A percentile compares a stretch with the other conserved stretches of the same genome.
These are phyloP conservation scores for Marasmius tenuissimus DNA, from an alignment of 1,284 basidiomycete species.

Conservation along the genomic window DNA sequence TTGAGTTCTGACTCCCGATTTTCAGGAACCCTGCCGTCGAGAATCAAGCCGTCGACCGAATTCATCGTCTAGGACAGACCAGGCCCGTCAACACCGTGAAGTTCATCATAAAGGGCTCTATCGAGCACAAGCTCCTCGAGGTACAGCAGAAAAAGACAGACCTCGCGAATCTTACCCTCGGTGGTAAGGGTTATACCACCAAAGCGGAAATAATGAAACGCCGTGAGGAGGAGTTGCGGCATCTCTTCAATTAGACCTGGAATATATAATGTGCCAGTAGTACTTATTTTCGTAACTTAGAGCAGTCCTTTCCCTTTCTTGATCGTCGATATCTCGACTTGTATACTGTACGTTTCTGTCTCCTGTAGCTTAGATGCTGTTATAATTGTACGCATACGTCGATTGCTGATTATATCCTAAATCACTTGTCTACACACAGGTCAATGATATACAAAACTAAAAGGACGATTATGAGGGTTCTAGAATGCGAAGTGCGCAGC, in stretches of 20 bases:
- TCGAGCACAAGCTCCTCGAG: slow-evolving; percentile 86
- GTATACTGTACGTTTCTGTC: neutral
- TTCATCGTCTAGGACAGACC: slow-evolving; percentile 95
- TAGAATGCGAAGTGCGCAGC: slow-evolving; percentile 77
- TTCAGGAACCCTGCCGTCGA: slow-evolving; percentile 94
- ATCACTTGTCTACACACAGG: no score
- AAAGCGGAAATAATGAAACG: slow-evolving; percentile 83
- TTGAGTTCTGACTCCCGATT: neutral
- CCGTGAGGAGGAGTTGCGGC: slow-evolving; percentile 79
- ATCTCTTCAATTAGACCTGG: slow-evolving; percentile 49
- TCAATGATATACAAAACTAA: neutral
- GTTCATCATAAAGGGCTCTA: slow-evolving; percentile 90
- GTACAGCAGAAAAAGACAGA: slow-evolving; percentile 96
- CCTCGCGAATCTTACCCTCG: slow-evolving; percentile 88
- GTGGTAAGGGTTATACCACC: slow-evolving; percentile 69
- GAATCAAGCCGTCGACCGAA: slow-evolving; percentile 93
- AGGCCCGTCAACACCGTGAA: slow-evolving; percentile 89
- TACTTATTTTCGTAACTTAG: neutral
- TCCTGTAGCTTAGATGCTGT: neutral
- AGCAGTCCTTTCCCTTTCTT: neutral
- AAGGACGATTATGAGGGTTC: neutral
- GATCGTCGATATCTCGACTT: neutral
- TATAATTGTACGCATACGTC: neutral
- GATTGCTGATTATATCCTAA: neutral
- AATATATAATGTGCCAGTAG: slow-evolving; percentile 22